Evolutionary conservation across 805 yeast species (phyloP).

Genomic region (Diddensiella caesifluorescens): DNA sequence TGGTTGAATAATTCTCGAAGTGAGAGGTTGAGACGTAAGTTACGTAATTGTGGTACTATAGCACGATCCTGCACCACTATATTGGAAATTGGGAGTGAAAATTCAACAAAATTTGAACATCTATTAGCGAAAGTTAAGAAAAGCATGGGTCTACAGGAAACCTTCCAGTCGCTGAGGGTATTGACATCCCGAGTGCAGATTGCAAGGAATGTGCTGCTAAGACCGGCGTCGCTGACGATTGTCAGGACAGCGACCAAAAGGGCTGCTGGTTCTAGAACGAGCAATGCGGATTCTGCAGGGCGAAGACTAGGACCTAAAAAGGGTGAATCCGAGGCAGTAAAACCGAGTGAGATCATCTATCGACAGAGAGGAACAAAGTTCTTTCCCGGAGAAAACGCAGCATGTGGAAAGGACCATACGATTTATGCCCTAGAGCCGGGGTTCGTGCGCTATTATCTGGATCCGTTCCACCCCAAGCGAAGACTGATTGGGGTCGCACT

Average conservation of each 20-base stretch:
- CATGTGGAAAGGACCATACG: conserved; percentile 90
- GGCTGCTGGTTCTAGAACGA: conserved; percentile 92
- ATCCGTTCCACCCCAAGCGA: conserved; percentile 94
- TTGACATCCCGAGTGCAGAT: too few relatives aligned
- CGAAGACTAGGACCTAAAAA: conserved; percentile 88
- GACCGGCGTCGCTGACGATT: conserved; percentile 8
- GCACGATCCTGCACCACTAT: too few relatives aligned
- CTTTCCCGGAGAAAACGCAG: conserved; percentile 85
- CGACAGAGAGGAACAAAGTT: conserved; percentile 94
- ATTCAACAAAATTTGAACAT: too few relatives aligned
- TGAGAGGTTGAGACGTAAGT: too few relatives aligned
- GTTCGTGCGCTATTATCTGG: conserved; percentile 80
- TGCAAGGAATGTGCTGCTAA: too few relatives aligned
- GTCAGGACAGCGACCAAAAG: conserved; percentile 89
- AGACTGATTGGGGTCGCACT: conserved; percentile 86
- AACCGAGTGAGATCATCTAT: conserved; percentile 80
- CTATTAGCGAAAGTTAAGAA: too few relatives aligned
- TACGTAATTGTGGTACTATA: too few relatives aligned
- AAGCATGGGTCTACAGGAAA: too few relatives aligned
- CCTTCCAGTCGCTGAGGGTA: too few relatives aligned
- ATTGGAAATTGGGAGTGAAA: too few relatives aligned
- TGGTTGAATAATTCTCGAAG: too few relatives aligned
- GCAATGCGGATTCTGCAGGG: conserved; percentile 92
- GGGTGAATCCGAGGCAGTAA: conserved; percentile 70
- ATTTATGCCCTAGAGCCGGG: conserved; percentile 90